A percentile compares a stretch with the other conserved stretches of the same genome.
Conservation (phyloP, 179 eudicot species). For the Spinacia oleracea region DNA sequence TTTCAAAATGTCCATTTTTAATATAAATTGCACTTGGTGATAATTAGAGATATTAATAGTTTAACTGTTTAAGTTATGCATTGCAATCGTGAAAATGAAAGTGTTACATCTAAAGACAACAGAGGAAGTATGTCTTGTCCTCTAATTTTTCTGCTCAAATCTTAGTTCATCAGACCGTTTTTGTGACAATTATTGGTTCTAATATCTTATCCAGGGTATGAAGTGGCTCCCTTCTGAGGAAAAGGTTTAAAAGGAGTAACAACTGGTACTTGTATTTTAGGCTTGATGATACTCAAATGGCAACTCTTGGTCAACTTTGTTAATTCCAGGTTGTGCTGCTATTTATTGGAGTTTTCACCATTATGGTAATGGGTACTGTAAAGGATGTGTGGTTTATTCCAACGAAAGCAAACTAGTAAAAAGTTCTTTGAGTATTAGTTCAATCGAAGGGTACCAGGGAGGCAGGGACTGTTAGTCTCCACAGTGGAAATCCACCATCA, state of each 20-base stretch:
- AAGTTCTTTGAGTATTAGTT: neutral
- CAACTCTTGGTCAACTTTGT: conserved; percentile 5
- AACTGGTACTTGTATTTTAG: neutral
- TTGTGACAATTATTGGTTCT: neutral
- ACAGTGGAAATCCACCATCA: neutral
- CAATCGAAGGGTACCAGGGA: neutral
- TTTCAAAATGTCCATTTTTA: too few relatives aligned
- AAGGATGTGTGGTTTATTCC: neutral
- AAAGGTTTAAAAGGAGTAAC: conserved; percentile 27
- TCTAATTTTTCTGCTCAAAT: neutral
- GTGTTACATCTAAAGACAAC: too few relatives aligned
- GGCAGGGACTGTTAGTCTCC: neutral
- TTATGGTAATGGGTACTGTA: neutral
- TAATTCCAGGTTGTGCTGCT: conserved; percentile 5
- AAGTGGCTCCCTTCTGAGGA: conserved; percentile 40
- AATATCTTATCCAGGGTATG: conserved; percentile 37
- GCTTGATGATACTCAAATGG: neutral
- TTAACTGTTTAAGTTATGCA: too few relatives aligned
- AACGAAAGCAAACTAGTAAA: neutral
- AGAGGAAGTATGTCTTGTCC: neutral
- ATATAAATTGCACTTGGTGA: too few relatives aligned
- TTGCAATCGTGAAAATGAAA: too few relatives aligned
- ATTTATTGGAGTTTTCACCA: neutral
- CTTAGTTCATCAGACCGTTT: neutral
- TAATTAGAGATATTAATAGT: too few relatives aligned